A percentile compares a stretch with the other conserved stretches of the same genome.
Conservation (phyloP, 1,284 basidiomycete species). For the Ceratobasidium papillatum region DNA sequence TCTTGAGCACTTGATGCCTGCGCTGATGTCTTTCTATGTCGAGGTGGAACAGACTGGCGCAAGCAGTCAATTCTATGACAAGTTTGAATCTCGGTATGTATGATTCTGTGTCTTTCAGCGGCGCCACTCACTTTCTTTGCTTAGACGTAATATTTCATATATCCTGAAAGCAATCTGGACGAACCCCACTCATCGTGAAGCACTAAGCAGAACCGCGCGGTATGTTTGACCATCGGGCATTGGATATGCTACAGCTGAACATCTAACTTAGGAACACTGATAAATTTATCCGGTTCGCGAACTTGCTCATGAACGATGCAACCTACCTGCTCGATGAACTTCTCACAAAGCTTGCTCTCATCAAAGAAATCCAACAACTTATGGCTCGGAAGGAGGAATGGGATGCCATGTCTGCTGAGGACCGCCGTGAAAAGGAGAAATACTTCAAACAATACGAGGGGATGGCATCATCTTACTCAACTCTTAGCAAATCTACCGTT, state of each 20-base stretch:
- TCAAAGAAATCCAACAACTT: slow-evolving; percentile 85
- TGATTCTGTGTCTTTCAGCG: slow-evolving; percentile 18
- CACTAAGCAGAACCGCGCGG: slow-evolving; percentile 80
- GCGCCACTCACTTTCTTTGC: not conserved
- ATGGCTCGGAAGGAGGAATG: slow-evolving; percentile 80
- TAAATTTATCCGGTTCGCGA: slow-evolving; percentile 94
- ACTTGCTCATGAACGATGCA: slow-evolving; percentile 99
- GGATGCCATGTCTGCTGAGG: slow-evolving; percentile 69
- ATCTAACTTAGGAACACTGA: slow-evolving; percentile 72
- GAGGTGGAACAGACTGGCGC: slow-evolving; percentile 98
- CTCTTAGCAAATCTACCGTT: slow-evolving; percentile 87
- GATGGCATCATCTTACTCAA: slow-evolving; percentile 85
- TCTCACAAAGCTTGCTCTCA: slow-evolving; percentile 86
- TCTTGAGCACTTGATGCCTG: slow-evolving; percentile 88
- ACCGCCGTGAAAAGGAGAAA: slow-evolving; percentile 87
- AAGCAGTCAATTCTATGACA: slow-evolving; percentile 98
- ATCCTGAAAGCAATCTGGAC: slow-evolving; percentile 90
- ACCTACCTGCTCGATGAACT: slow-evolving; percentile 99
- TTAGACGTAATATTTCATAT: slow-evolving; percentile 82
- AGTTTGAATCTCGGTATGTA: slow-evolving; percentile 62
- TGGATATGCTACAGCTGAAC: not conserved
- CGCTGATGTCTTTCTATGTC: slow-evolving; percentile 94
- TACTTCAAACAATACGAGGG: slow-evolving; percentile 82
- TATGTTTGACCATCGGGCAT: slow-evolving; percentile 54
- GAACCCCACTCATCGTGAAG: slow-evolving; percentile 85